Evolutionary conservation across 2,329 filamentous ascomycete genomes (phyloP).

Genomic region (Penicillium paneum): DNA sequence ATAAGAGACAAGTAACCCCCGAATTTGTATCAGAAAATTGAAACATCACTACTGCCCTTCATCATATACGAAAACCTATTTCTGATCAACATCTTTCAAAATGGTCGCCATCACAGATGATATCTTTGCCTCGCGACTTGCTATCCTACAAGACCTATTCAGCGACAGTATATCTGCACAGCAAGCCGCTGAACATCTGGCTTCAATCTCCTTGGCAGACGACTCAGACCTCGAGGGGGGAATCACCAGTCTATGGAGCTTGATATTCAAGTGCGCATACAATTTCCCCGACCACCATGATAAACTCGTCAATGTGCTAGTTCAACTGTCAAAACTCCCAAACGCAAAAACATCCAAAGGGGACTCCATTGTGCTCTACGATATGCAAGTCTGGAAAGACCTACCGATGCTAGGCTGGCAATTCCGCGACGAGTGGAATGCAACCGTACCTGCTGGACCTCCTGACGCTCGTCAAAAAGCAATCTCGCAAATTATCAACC

Average conservation of each 20-base stretch:
- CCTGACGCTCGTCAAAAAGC: neutral
- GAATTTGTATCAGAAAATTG: neutral
- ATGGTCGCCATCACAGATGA: neutral
- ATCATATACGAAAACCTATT: neutral
- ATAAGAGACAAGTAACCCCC: neutral
- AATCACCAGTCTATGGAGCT: neutral
- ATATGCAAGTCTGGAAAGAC: constrained; percentile 13
- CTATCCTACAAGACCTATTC: neutral
- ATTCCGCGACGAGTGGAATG: constrained; percentile 11
- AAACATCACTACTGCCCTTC: neutral
- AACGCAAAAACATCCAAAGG: neutral
- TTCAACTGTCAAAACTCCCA: neutral
- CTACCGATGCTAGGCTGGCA: constrained; percentile 13
- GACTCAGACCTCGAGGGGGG: neutral
- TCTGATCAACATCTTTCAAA: neutral
- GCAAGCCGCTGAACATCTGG: neutral
- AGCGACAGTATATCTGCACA: neutral
- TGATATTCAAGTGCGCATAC: constrained; percentile 4
- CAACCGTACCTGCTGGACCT: neutral
- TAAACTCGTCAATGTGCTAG: neutral
- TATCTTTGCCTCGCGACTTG: neutral
- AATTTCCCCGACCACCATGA: neutral
- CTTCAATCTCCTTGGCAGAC: neutral
- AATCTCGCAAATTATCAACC: neutral
- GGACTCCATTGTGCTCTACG: neutral